Evolutionary conservation across 805 yeast genomes (phyloP).

Genomic region (Metschnikowia dekortorum): DNA sequence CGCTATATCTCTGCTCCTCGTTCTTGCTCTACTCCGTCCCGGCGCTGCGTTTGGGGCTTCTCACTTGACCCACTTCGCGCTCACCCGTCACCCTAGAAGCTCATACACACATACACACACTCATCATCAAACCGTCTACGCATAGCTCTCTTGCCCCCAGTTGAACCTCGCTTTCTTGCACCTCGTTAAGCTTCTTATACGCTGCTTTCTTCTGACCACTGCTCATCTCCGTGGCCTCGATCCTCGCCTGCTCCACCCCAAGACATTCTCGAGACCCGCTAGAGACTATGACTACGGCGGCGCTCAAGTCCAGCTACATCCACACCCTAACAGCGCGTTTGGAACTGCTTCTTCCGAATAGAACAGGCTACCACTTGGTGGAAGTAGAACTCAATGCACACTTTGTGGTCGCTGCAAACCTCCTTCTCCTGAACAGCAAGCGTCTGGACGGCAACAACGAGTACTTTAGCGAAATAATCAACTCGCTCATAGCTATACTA

Average conservation of each 20-base stretch:
- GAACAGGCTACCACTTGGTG: slow-evolving; percentile 34
- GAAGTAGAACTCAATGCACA: slow-evolving; percentile 42
- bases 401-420: slow-evolving; percentile 28
- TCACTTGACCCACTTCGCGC: slow-evolving; percentile 2
- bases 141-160: neutral
- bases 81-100: neutral
- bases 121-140: slow-evolving; percentile 1
- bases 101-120: neutral
- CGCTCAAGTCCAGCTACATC: slow-evolving; percentile 12
- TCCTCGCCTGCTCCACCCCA: neutral
- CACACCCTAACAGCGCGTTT: slow-evolving; percentile 19
- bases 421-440: slow-evolving; percentile 20
- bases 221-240: neutral
- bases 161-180: neutral
- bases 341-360: slow-evolving; percentile 32
- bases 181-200: neutral
- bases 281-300: slow-evolving; percentile 3
- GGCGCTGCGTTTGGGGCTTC: neutral
- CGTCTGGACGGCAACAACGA: slow-evolving; percentile 9
- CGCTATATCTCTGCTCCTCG: neutral
- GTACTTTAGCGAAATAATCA: slow-evolving; percentile 18
- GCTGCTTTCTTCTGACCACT: neutral
- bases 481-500: slow-evolving; percentile 22
- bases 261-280: neutral
- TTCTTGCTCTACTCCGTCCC: neutral